Percentiles rank a stretch among this genome's conserved stretches.
These are phyloP conservation scores for Punctularia strigosozonata DNA, from an alignment of 768 basidiomycete species.

Conservation along the genomic window DNA sequence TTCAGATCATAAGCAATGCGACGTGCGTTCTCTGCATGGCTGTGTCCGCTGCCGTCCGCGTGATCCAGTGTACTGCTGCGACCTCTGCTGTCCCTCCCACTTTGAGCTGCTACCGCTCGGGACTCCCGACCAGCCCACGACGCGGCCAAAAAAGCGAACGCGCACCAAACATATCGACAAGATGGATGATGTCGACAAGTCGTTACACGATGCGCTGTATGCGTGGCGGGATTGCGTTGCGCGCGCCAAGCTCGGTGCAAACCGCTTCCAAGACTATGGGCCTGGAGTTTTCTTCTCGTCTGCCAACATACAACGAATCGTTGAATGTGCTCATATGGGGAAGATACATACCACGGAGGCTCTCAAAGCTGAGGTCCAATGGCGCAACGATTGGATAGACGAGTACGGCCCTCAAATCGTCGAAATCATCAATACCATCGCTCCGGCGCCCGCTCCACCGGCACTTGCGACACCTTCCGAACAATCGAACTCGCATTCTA, in stretches of 20 bases:
- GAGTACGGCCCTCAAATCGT: neutral
- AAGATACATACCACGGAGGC: neutral
- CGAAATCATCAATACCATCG: neutral
- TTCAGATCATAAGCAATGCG: neutral
- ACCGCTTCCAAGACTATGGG: neutral
- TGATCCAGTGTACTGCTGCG: neutral
- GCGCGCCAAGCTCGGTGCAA: neutral
- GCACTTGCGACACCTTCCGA: neutral
- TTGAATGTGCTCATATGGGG: neutral
- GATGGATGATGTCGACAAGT: neutral
- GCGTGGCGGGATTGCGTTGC: neutral
- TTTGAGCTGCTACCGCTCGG: neutral
- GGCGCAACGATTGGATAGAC: neutral
- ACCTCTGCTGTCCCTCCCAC: neutral
- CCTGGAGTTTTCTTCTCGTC: neutral
- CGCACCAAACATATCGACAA: neutral
- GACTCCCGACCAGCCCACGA: neutral
- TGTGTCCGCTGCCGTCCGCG: neutral
- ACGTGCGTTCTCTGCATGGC: neutral
- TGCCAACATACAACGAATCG: neutral
- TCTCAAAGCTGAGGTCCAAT: neutral
- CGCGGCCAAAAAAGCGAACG: neutral
- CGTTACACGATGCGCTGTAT: neutral
- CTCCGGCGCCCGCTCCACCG: neutral
- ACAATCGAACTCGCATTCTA: neutral